Evolutionary conservation across 441 rosid genomes (phyloP).

Genomic region (Flueggea neowawraea): DNA sequence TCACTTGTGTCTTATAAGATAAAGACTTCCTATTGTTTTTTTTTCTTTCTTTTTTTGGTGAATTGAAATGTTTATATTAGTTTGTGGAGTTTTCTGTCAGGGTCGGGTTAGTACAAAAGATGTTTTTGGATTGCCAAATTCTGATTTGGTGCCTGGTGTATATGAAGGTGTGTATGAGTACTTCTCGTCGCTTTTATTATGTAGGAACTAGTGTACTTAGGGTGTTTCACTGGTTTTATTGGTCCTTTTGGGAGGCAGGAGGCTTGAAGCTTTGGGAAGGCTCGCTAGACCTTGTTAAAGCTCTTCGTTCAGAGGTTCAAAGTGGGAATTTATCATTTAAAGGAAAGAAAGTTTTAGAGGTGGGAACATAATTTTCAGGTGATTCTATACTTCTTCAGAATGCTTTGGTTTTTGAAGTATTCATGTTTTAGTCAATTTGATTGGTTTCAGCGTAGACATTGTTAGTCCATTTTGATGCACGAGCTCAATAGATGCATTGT

Average conservation of each 20-base stretch:
- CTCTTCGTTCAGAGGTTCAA: conserved; percentile 58
- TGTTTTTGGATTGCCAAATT: conserved; percentile 78
- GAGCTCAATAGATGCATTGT: too few species aligned
- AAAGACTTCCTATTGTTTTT: too few species aligned
- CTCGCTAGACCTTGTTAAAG: conserved; percentile 81
- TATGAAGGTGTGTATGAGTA: conserved; percentile 66
- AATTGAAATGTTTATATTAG: neutral
- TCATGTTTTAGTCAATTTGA: neutral
- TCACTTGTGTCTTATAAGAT: too few species aligned
- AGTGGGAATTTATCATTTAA: conserved; percentile 44
- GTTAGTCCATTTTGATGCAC: conserved; percentile 1
- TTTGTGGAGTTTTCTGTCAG: conserved; percentile 26
- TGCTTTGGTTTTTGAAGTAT: conserved; percentile 3
- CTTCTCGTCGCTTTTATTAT: neutral
- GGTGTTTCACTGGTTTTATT: neutral
- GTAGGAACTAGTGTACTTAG: too few species aligned
- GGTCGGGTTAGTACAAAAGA: conserved; percentile 87
- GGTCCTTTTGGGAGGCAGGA: conserved; percentile 28
- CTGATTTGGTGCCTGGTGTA: conserved; percentile 90
- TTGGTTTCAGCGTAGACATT: neutral
- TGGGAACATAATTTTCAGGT: conserved; percentile 38
- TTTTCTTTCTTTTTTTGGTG: neutral
- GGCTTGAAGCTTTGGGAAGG: conserved; percentile 99
- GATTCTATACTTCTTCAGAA: conserved; percentile 12
- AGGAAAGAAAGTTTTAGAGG: conserved; percentile 89